Evolutionary conservation across 768 basidiomycete species (phyloP).

Genomic region (Tricholoma terreum): DNA sequence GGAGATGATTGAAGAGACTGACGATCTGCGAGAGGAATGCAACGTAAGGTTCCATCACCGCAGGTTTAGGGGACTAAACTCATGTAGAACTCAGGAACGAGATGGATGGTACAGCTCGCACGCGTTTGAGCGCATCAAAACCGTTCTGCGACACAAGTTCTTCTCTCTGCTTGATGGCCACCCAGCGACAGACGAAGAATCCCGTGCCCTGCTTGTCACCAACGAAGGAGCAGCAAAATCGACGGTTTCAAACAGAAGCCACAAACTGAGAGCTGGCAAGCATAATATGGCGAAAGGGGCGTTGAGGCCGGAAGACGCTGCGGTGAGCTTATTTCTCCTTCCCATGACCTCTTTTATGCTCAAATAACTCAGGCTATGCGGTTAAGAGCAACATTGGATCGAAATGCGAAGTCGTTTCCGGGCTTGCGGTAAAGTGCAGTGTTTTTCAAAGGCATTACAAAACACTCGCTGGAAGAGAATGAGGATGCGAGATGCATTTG

Average conservation of each 20-base stretch:
- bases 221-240: slow-evolving; percentile 39
- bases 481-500: background rate
- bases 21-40: slow-evolving; percentile 66
- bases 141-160: slow-evolving; percentile 82
- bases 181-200: slow-evolving; percentile 70
- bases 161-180: slow-evolving; percentile 74
- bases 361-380: slow-evolving; percentile 53
- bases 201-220: slow-evolving; percentile 54
- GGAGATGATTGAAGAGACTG: slow-evolving; percentile 72
- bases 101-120: slow-evolving; percentile 87
- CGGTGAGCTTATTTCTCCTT: slow-evolving; percentile 44
- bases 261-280: slow-evolving; percentile 63
- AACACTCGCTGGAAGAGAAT: background rate
- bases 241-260: slow-evolving; percentile 39
- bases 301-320: slow-evolving; percentile 76
- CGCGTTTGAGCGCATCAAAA: slow-evolving; percentile 80
- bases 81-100: slow-evolving; percentile 50
- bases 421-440: slow-evolving; percentile 18
- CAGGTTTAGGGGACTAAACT: background rate
- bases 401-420: slow-evolving; percentile 41
- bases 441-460: background rate
- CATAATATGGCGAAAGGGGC: slow-evolving; percentile 91
- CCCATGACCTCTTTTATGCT: background rate
- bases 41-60: slow-evolving; percentile 50
- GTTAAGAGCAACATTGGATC: slow-evolving; percentile 62